Evolutionary conservation across 2,329 filamentous ascomycete genomes (phyloP).

Genomic region (Exophiala bonariae): DNA sequence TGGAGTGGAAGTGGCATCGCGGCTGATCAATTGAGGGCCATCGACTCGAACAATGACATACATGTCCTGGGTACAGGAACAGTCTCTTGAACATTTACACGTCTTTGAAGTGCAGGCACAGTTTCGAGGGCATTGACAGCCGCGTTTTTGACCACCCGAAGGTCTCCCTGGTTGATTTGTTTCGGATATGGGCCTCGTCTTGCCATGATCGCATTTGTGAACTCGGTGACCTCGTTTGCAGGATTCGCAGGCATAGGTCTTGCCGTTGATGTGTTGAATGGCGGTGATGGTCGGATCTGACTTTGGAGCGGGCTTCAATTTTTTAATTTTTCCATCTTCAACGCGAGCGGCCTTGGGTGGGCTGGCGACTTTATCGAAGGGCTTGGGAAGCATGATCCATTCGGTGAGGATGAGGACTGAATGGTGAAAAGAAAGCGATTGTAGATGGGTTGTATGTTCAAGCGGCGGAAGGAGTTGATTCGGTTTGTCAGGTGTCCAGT

Average conservation of each 20-base stretch:
- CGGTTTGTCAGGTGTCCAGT: neutral
- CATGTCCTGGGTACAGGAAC: constrained; percentile 25
- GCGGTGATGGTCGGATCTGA: constrained; percentile 9
- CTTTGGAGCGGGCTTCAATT: constrained; percentile 12
- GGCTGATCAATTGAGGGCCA: constrained; percentile 11
- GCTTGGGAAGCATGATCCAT: constrained; percentile 12
- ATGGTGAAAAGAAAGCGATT: constrained; percentile 2
- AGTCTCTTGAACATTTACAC: constrained; percentile 26
- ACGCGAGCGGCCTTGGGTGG: constrained; percentile 17
- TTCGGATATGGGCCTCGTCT: constrained; percentile 23
- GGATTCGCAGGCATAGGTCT: constrained; percentile 27
- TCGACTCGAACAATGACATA: constrained; percentile 24
- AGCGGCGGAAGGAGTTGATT: neutral
- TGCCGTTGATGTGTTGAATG: constrained; percentile 27
- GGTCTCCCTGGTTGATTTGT: constrained; percentile 27
- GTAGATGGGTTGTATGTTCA: neutral
- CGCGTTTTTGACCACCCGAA: constrained; percentile 24
- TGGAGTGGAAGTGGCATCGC: constrained; percentile 21
- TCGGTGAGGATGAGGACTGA: neutral
- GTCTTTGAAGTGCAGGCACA: constrained; percentile 27
- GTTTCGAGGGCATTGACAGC: constrained; percentile 25
- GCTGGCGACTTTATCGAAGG: constrained; percentile 12
- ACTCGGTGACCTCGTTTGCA: constrained; percentile 29
- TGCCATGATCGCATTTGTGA: constrained; percentile 27
- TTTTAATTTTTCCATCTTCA: constrained; percentile 22